Conservation (phyloP, 345 rosid species). For the Rhodomyrtus tomentosa region DNA sequence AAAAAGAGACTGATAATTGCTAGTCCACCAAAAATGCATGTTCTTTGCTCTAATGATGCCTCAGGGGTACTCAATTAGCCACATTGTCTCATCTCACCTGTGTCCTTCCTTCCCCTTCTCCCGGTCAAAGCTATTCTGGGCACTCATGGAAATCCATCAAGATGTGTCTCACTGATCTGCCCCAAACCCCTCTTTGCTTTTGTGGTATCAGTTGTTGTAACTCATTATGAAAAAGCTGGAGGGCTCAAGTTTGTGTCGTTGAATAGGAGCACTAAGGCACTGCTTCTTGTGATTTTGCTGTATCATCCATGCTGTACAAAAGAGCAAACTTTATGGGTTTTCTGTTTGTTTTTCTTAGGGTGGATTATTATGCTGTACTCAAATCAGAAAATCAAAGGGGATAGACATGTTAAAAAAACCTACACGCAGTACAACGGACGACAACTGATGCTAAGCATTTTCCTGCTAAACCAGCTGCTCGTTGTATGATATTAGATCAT, state of each 20-base stretch:
- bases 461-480: not conserved
- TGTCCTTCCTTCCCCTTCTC: constrained; percentile 3
- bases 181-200: not conserved
- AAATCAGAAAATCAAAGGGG: not conserved
- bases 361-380: not conserved
- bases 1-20: constrained; percentile 3
- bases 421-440: not conserved
- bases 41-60: constrained; percentile 31
- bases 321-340: not conserved
- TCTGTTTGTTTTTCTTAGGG: not conserved
- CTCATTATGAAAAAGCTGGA: not conserved
- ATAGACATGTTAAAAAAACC: not conserved
- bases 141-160: not conserved
- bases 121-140: constrained; percentile 8
- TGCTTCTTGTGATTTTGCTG: not conserved
- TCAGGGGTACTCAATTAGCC: constrained; percentile 4
- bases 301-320: not conserved
- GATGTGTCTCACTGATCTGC: not conserved
- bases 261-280: not conserved
- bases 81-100: constrained; percentile 3
- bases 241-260: not conserved
- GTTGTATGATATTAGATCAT: not conserved
- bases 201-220: not conserved
- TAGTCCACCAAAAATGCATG: constrained; percentile 9
- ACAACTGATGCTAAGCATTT: not conserved